Conservation (phyloP, 2,329 filamentous ascomycete species). For the Sclerotinia trifoliorum region DNA sequence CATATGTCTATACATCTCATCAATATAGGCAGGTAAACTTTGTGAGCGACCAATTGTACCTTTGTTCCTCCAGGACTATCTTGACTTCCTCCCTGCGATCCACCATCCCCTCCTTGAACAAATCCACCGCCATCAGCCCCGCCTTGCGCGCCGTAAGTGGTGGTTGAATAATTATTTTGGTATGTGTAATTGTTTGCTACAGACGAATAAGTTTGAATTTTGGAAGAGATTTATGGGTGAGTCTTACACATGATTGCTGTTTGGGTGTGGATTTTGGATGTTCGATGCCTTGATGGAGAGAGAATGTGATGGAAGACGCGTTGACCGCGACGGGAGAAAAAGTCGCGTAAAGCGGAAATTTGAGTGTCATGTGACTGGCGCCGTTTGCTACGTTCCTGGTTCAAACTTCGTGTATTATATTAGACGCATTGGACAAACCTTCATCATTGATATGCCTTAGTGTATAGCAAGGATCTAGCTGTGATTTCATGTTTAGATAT, state of each 20-base stretch:
- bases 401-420: too few species aligned
- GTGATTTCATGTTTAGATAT: neutral
- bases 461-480: neutral
- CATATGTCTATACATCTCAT: conserved; percentile 46
- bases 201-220: neutral
- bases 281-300: conserved; percentile 1
- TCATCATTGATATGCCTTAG: neutral
- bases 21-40: neutral
- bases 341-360: conserved; percentile 18
- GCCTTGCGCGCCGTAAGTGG: conserved; percentile 50
- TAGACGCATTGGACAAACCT: neutral
- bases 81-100: conserved; percentile 60
- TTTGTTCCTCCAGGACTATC: conserved; percentile 47
- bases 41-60: conserved; percentile 38
- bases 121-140: conserved; percentile 63
- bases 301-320: conserved; percentile 16
- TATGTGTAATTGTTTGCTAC: conserved; percentile 35
- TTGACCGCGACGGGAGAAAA: conserved; percentile 16
- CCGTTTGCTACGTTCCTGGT: neutral
- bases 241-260: conserved; percentile 9
- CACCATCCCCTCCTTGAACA: conserved; percentile 45
- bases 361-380: neutral
- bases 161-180: conserved; percentile 30
- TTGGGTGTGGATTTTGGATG: neutral
- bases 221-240: neutral